Evolutionary conservation across 305 asterid species (phyloP), one percentile per base, ranked within the genome.

Genomic region (Fraxinus floribunda): DNA sequence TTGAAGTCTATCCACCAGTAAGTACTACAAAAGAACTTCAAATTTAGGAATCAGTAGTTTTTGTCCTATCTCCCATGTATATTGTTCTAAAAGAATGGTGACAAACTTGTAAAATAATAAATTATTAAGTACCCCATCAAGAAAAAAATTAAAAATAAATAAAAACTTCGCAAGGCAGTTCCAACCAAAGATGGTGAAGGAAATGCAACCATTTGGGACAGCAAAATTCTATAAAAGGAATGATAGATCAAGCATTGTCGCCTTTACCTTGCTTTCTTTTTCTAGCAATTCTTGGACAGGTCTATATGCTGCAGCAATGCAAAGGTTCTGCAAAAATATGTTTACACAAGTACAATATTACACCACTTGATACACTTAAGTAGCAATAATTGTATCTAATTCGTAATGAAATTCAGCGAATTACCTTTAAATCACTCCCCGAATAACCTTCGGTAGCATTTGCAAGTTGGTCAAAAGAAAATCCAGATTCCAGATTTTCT

Each of bases 361-460:
- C 34, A 39, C 38, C 36, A 13, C 52, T 18, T 52, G 44, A 76
- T 29, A 74, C 78, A 74, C 78, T 35, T 68, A 68, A 70, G 81
- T 29, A 57, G 36, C 74, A 29, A 70, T 80, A 35, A 16, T 74
- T 78, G 41, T 38, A 83, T 78, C 78, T 64, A 74, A 75, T 78
- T 16, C 76, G 76, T 70, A 82, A 80, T 24, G 76, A 75, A 81
- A 86, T 78, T 81, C 49, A 29, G 79, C 15, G 78, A 71, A 81
- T 81, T 88, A 96, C 99, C 98, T 96, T 96, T 81, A 96, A 91
- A 88, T 96, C 99, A 78, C 99, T 96, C 84, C 99, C 99, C 11
- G 98, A 96, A 89, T 96, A 96, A 83, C 98, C 99, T 77, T 96
- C 98, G 6, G 99, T 96, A 80, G 92, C 91, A 89, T 92, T 93